Evolutionary conservation across 2,329 filamentous ascomycete species (phyloP).

Genomic region (Phaeomoniella chlamydospora): DNA sequence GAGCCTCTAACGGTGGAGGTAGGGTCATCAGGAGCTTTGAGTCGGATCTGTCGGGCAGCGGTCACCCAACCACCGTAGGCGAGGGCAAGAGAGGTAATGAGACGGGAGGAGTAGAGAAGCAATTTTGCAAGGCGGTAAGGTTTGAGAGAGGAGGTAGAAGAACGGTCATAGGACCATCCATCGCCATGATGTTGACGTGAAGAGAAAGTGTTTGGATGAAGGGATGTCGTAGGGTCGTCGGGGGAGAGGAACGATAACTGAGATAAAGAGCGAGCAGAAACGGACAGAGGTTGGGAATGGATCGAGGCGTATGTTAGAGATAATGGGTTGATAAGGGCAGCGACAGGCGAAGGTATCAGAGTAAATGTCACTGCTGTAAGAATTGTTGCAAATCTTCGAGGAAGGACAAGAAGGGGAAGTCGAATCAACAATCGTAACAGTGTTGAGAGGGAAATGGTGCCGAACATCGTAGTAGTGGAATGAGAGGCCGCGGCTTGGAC

Average conservation of each 20-base stretch:
- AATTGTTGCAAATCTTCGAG: conserved; percentile 55
- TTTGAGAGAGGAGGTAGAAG: conserved; percentile 44
- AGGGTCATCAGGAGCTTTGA: conserved; percentile 36
- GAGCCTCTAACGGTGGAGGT: conserved; percentile 48
- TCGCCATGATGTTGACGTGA: conserved; percentile 19
- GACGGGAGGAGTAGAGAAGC: conserved; percentile 75
- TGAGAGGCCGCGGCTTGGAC: conserved; percentile 73
- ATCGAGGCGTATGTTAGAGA: conserved; percentile 89
- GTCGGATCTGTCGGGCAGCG: conserved; percentile 63
- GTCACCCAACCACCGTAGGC: conserved; percentile 96
- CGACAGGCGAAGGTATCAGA: conserved; percentile 71
- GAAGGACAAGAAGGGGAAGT: conserved; percentile 72
- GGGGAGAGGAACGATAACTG: conserved; percentile 70
- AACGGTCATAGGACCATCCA: conserved; percentile 19
- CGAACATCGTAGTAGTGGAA: conserved; percentile 73
- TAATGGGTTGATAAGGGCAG: conserved; percentile 77
- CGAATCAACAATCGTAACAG: conserved; percentile 67
- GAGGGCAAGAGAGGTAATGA: conserved; percentile 78
- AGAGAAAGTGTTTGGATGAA: conserved; percentile 28
- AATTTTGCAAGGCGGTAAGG: conserved; percentile 86
- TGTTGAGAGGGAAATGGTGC: conserved; percentile 80
- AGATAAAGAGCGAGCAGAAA: conserved; percentile 64
- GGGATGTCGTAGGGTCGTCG: conserved; percentile 57
- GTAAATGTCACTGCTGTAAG: conserved; percentile 60
- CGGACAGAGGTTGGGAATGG: conserved; percentile 68